phyloP scores from a whole-genome alignment of 495 filamentous ascomycete species.

The Chaetomium cochliodes region DNA sequence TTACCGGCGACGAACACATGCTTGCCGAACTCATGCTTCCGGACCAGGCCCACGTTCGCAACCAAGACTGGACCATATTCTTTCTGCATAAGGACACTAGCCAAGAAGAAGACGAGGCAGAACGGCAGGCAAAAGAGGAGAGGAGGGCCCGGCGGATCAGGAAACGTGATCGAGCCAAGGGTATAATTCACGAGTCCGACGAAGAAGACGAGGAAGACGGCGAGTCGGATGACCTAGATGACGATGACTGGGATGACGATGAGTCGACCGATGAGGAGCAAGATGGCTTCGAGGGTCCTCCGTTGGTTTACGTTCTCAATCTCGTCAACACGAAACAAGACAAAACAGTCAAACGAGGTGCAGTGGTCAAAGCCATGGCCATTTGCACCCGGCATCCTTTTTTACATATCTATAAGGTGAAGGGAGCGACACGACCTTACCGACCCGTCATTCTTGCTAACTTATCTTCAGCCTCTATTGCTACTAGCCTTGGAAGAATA shows the following conservation, averaged over 20 bases:
- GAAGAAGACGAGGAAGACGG: conserved; percentile 48
- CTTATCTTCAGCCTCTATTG: conserved; percentile 67
- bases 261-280: conserved; percentile 58
- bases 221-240: conserved; percentile 44
- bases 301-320: conserved; percentile 97
- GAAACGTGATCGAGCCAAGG: conserved; percentile 51
- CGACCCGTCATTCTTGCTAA: conserved; percentile 28
- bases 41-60: conserved; percentile 91
- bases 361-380: conserved; percentile 98
- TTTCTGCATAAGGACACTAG: conserved; percentile 94
- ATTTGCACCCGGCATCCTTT: conserved; percentile 99
- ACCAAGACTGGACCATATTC: conserved; percentile 99
- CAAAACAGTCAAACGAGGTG: conserved; percentile 84
- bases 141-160: conserved; percentile 45
- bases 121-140: conserved; percentile 52
- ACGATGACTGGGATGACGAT: conserved; percentile 59
- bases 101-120: conserved; percentile 70
- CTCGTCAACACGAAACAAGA: conserved; percentile 98
- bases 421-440: not conserved
- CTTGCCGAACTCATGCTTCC: conserved; percentile 97
- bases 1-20: conserved; percentile 97
- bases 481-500: conserved; percentile 96
- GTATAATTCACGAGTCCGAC: conserved; percentile 52
- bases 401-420: conserved; percentile 95
- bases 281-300: conserved; percentile 71